Evolutionary conservation across 1,284 basidiomycete genomes (phyloP), one percentile per base, ranked within the genome.

Genomic region (Sporisorium graminicola): DNA sequence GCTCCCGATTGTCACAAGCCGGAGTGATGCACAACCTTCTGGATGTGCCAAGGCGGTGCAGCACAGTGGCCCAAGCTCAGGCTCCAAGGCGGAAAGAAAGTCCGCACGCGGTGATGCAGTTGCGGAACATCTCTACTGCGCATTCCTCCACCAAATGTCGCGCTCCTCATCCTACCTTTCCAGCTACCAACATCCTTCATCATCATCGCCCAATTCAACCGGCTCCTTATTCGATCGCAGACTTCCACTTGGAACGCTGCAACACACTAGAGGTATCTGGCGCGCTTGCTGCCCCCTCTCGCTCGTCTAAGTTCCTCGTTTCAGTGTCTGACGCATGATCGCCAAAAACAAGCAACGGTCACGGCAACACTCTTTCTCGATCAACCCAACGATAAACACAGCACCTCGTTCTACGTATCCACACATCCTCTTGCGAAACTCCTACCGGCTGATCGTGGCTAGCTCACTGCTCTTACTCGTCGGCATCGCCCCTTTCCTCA

Each of bases 381-480:
- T 65, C 56, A 35, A 63, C 27, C 59, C 60, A 22, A 14, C 47
- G 7, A 29, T 44, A 35, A 27, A 40, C 8, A 8, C 40, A 5
- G 22, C 27, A 7, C 14, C 53, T 14, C 10, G 42, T 18, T 24
- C 52, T 14, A 9, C 24, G 14, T 46, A 65, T 40, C 62, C 68
- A 2, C 22, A 8, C 5, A 13, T 24, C 16, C 49, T 57, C n/a
- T 35, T 69, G 35, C 52, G 26, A 35, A 56, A 13, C 22, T 65
- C 57, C 13, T 55, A 65, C 54, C 35, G 40, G 24, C 33, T 77
- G 22, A 64, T 69, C 27, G 58, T 49, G 10, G 51, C 47, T 13
- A 74, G 73, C 60, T n/a, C 65, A n/a, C 20, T 49, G 35, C 64
- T 74, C 13, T n/a, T 74, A 1, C 29, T 71, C 7, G 26, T 70